Conservation (phyloP, 805 yeast genomes). For the Komagataella phaffii region DNA sequence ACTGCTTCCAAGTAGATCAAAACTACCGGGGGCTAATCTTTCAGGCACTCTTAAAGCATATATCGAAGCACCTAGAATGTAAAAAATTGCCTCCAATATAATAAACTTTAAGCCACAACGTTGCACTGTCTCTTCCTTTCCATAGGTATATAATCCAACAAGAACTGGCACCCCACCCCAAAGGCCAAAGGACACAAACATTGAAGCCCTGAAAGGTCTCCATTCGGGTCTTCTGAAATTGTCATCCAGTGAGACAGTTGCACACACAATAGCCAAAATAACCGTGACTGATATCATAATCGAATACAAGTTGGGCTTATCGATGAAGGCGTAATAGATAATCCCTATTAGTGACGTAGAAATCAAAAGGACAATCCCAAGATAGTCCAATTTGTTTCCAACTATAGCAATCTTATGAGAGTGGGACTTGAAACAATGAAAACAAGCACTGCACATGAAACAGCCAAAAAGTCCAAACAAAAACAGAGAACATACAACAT, state of each 20-base stretch:
- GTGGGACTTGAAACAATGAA: slow-evolving; percentile 38
- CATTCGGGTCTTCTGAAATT: slow-evolving; percentile 57
- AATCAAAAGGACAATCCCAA: slow-evolving; percentile 39
- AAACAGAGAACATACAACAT: slow-evolving; percentile 26
- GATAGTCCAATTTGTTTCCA: slow-evolving; percentile 40
- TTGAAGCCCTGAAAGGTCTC: slow-evolving; percentile 63
- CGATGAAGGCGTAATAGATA: slow-evolving; percentile 28
- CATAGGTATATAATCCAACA: slow-evolving; percentile 35
- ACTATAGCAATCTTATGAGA: slow-evolving; percentile 26
- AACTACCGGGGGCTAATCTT: slow-evolving; percentile 43
- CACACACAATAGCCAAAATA: slow-evolving; percentile 46
- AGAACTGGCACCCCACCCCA: slow-evolving; percentile 63
- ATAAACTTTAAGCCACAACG: slow-evolving; percentile 53
- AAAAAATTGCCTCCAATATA: slow-evolving; percentile 55
- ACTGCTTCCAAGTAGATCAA: slow-evolving; percentile 65
- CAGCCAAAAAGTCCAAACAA: slow-evolving; percentile 31
- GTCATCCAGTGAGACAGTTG: slow-evolving; percentile 47
- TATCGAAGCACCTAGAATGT: slow-evolving; percentile 66
- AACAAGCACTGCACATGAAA: slow-evolving; percentile 32
- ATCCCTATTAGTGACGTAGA: slow-evolving; percentile 30
- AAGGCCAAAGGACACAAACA: slow-evolving; percentile 73
- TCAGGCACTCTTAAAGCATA: slow-evolving; percentile 79
- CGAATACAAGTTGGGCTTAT: slow-evolving; percentile 20
- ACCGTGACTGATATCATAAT: slow-evolving; percentile 32
- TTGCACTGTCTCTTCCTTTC: slow-evolving; percentile 28